These are phyloP conservation scores for Geranium brycei DNA, from an alignment of 345 rosid genomes.

Conservation along the genomic window DNA sequence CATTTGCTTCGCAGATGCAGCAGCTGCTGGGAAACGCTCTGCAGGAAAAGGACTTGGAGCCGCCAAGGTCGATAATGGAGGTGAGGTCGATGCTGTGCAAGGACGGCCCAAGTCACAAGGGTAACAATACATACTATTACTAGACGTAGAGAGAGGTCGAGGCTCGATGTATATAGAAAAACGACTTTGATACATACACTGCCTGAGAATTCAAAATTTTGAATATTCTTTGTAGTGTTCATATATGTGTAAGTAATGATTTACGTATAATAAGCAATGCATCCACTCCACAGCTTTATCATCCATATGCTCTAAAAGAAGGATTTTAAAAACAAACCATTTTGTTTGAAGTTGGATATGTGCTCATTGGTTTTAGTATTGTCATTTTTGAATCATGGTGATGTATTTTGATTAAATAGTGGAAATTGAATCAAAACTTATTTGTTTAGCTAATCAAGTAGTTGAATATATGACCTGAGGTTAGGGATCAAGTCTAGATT, in stretches of 20 bases:
- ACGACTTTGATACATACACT: too few species aligned
- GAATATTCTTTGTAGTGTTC: not conserved
- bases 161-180: constrained; percentile 1
- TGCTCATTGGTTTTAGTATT: too few species aligned
- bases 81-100: constrained; percentile 88
- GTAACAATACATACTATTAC: constrained; percentile 43
- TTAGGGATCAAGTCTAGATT: too few species aligned
- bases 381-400: too few species aligned
- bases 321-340: too few species aligned
- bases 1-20: constrained; percentile 92
- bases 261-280: not conserved
- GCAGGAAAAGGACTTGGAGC: constrained; percentile 78
- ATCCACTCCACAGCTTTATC: not conserved
- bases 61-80: constrained; percentile 83
- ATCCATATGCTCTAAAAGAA: too few species aligned
- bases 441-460: too few species aligned
- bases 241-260: too few species aligned
- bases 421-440: too few species aligned
- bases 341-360: too few species aligned
- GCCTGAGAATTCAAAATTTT: not conserved
- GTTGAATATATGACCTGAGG: too few species aligned
- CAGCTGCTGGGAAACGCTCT: constrained; percentile 77
- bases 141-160: constrained; percentile 7
- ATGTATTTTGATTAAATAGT: too few species aligned
- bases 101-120: constrained; percentile 63